Evolutionary conservation across 2,329 filamentous ascomycete species (phyloP).

Genomic region (Beauveria brongniartii): DNA sequence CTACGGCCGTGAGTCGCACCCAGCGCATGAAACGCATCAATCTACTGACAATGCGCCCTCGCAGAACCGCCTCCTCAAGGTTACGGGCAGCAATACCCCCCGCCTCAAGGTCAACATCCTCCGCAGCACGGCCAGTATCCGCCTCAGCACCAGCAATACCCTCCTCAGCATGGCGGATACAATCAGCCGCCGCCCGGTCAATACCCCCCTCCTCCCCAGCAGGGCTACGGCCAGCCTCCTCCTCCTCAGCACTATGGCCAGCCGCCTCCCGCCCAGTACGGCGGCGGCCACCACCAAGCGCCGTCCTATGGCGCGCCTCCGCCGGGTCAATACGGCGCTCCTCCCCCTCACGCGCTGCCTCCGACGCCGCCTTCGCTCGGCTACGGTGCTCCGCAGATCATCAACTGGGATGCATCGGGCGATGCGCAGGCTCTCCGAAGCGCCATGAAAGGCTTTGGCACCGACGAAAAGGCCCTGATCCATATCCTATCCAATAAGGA

Average conservation of each 20-base stretch:
- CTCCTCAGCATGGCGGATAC: constrained; percentile 23
- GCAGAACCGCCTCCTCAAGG: constrained; percentile 29
- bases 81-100: constrained; percentile 31
- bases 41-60: background rate
- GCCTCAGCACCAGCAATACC: constrained; percentile 27
- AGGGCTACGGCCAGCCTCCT: constrained; percentile 18
- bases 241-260: constrained; percentile 21
- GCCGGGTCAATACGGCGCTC: constrained; percentile 32
- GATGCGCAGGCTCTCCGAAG: constrained; percentile 66
- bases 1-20: constrained; percentile 27
- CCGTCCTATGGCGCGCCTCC: constrained; percentile 19
- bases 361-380: constrained; percentile 63
- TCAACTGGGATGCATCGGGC: constrained; percentile 57
- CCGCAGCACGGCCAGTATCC: constrained; percentile 23
- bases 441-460: constrained; percentile 92
- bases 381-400: constrained; percentile 64
- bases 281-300: constrained; percentile 15
- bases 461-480: constrained; percentile 73
- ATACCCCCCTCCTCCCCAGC: constrained; percentile 20
- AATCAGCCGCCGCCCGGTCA: constrained; percentile 21
- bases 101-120: constrained; percentile 27
- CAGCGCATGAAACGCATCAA: background rate
- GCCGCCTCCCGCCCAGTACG: constrained; percentile 21
- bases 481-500: constrained; percentile 62
- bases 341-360: constrained; percentile 32